Evolutionary conservation across 345 rosid species (phyloP).

Genomic region (Physaria fendleri): DNA sequence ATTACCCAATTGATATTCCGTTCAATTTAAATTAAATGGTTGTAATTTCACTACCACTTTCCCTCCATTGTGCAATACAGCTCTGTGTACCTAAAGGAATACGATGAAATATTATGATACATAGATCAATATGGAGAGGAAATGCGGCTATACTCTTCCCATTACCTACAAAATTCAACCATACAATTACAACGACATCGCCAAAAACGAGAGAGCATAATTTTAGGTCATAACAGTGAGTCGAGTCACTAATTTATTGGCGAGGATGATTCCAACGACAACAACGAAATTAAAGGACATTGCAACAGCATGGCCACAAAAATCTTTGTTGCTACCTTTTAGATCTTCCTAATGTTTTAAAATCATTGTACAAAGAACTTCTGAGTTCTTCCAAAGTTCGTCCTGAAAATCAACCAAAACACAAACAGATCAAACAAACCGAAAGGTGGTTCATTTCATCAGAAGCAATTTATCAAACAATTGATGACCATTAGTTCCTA

Average conservation of each 20-base stretch:
- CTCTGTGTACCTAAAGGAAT: no score
- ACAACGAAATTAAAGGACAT: constrained; percentile 90
- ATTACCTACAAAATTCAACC: constrained; percentile 49
- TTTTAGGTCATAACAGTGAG: not conserved
- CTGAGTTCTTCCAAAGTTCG: constrained; percentile 83
- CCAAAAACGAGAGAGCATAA: not conserved
- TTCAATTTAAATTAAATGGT: no score
- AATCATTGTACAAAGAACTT: constrained; percentile 70
- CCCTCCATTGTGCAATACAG: no score
- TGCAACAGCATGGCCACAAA: constrained; percentile 73
- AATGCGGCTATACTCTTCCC: no score
- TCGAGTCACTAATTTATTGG: constrained; percentile 61
- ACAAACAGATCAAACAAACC: constrained; percentile 4
- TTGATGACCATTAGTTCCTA: not conserved
- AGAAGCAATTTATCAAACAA: constrained; percentile 15
- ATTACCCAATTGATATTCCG: no score
- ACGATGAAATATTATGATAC: no score
- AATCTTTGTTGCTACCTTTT: constrained; percentile 77
- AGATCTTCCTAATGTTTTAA: constrained; percentile 81
- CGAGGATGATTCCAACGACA: constrained; percentile 75
- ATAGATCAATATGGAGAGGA: no score
- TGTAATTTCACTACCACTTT: no score
- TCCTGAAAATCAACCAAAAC: constrained; percentile 31
- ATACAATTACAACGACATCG: not conserved
- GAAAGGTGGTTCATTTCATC: not conserved